These are phyloP conservation scores for Exidia glandulosa DNA, from an alignment of 768 basidiomycete genomes.

Conservation along the genomic window DNA sequence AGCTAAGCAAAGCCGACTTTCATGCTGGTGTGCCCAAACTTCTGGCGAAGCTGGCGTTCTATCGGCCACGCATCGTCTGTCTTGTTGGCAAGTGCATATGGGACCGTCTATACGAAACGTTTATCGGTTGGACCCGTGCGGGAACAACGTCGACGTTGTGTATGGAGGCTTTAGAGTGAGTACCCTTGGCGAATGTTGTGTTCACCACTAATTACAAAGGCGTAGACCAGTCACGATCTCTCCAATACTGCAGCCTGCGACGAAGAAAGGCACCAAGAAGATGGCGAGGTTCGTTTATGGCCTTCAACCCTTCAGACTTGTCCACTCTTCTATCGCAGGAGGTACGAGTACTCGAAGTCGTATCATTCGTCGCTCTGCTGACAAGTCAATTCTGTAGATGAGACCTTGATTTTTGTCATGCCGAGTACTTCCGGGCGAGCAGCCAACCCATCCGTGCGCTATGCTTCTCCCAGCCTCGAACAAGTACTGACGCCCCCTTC, in stretches of 20 bases:
- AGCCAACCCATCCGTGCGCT: no score
- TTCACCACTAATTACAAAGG: no score
- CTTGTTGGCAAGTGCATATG: constrained; percentile 72
- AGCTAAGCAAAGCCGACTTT: constrained; percentile 29
- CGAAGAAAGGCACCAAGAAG: no score
- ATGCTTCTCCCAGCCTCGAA: background rate
- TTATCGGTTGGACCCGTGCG: background rate
- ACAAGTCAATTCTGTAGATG: background rate
- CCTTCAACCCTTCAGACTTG: no score
- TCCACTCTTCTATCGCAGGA: no score
- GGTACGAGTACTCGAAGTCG: no score
- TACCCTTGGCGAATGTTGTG: no score
- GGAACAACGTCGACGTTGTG: background rate
- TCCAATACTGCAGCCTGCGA: no score
- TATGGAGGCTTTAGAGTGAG: background rate
- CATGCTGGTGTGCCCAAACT: constrained; percentile 42
- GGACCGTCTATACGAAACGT: constrained; percentile 25
- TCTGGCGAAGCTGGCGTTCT: constrained; percentile 44
- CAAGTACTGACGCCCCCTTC: background rate
- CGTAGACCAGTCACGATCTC: no score
- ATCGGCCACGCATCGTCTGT: constrained; percentile 57
- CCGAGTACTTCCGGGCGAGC: background rate
- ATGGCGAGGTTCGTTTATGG: no score
- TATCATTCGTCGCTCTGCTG: no score
- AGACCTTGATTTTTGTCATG: background rate